Evolutionary conservation across 208 protist genomes (phyloP).

Genomic region (Leishmania guyanensis): DNA sequence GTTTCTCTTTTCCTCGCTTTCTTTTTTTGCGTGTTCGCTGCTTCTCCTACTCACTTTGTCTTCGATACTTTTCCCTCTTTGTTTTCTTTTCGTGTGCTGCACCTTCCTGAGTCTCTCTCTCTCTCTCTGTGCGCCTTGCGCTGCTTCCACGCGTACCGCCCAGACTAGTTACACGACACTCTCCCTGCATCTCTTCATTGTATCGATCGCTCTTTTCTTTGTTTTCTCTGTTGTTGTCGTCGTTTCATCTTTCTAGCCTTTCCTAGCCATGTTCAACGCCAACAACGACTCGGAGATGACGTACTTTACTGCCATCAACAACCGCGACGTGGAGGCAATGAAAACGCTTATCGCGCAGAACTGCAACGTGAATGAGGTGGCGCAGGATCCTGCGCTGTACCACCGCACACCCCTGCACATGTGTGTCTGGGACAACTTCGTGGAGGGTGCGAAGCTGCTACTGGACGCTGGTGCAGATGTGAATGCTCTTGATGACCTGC

Average conservation of each 20-base stretch:
- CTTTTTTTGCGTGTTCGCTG: neutral
- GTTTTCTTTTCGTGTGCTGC: slow-evolving; percentile 16
- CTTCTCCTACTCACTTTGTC: neutral
- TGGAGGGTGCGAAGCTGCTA: slow-evolving; percentile 45
- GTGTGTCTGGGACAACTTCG: slow-evolving; percentile 53
- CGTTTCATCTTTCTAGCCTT: neutral
- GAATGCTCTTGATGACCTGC: slow-evolving; percentile 53
- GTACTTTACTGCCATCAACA: slow-evolving; percentile 46
- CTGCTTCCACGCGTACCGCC: no score
- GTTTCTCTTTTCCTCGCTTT: neutral
- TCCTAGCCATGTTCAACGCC: slow-evolving; percentile 1
- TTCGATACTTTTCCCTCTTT: neutral
- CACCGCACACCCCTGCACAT: slow-evolving; percentile 55
- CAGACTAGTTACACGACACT: neutral
- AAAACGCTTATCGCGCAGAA: slow-evolving; percentile 33
- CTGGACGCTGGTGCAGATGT: slow-evolving; percentile 55
- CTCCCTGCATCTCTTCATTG: neutral
- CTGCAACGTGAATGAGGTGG: slow-evolving; percentile 41
- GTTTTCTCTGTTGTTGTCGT: neutral
- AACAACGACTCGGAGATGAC: slow-evolving; percentile 6
- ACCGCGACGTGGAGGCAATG: slow-evolving; percentile 28
- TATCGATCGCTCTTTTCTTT: neutral
- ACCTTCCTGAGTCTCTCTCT: neutral
- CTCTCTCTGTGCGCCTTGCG: neutral
- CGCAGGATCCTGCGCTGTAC: slow-evolving; percentile 28